phyloP scores from a whole-genome alignment of 129 eudicot genomes.

The Flaveria ramosissima region DNA sequence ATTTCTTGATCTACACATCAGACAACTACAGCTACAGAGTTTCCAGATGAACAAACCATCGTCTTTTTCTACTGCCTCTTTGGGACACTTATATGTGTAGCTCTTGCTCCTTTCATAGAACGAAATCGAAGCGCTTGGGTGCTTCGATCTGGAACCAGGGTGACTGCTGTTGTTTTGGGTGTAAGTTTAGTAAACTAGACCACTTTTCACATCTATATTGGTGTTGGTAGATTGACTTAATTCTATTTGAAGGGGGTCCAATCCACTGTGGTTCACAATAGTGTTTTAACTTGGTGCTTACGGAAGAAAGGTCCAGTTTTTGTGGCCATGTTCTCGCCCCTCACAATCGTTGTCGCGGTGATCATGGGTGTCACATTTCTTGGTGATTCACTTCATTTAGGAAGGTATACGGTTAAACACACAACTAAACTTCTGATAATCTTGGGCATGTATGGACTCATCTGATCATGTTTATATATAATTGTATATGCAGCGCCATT shows the following conservation, averaged over 20 bases:
- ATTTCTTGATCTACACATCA: background rate
- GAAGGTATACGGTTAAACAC: constrained; percentile 7
- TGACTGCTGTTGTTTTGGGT: constrained; percentile 22
- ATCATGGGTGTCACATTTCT: constrained; percentile 28
- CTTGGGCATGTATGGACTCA: too few species aligned
- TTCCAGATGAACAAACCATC: constrained; percentile 26
- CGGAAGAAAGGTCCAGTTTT: constrained; percentile 34
- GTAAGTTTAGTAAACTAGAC: constrained; percentile 7
- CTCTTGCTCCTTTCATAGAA: constrained; percentile 21
- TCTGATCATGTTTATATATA: background rate
- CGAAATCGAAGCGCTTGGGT: constrained; percentile 23
- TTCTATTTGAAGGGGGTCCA: constrained; percentile 14
- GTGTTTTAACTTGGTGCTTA: constrained; percentile 30
- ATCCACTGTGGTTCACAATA: constrained; percentile 9
- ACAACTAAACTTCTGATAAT: background rate
- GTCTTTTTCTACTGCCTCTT: constrained; percentile 31
- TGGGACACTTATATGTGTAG: constrained; percentile 21
- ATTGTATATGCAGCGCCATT: constrained; percentile 13
- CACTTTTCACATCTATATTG: background rate
- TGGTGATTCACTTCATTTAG: constrained; percentile 27
- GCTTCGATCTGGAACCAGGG: constrained; percentile 6
- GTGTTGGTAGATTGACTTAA: constrained; percentile 4
- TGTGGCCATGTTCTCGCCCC: constrained; percentile 31
- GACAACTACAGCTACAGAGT: constrained; percentile 18
- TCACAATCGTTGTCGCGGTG: constrained; percentile 16